Evolutionary conservation across 2,329 filamentous ascomycete species (phyloP).

Genomic region (Penicillium sp.): DNA sequence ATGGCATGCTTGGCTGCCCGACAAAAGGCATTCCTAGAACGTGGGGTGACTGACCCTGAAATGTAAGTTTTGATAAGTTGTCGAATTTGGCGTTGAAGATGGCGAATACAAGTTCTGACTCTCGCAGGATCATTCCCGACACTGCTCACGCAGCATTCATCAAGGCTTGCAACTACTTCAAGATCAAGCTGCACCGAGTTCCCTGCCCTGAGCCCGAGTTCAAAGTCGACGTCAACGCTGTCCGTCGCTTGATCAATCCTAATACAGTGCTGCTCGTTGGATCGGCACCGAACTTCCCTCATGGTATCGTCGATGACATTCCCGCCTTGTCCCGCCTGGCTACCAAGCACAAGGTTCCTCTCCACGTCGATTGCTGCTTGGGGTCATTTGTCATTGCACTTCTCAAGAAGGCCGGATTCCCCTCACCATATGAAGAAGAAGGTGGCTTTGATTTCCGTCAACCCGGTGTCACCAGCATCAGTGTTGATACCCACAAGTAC

Average conservation of each 20-base stretch:
- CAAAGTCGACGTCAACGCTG: conserved; percentile 72
- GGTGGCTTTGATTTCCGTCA: conserved; percentile 89
- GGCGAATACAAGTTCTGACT: too few species aligned
- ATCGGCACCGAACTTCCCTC: conserved; percentile 94
- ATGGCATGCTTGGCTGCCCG: conserved; percentile 90
- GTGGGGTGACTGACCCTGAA: conserved; percentile 84
- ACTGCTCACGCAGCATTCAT: conserved; percentile 95
- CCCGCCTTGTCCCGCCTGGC: conserved; percentile 76
- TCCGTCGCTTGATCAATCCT: conserved; percentile 80
- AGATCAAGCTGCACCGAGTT: conserved; percentile 88
- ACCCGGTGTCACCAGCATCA: conserved; percentile 90
- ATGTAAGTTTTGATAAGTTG: conserved; percentile 57
- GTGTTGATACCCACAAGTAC: conserved; percentile 97
- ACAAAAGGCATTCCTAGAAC: conserved; percentile 79
- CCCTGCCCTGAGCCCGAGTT: conserved; percentile 77
- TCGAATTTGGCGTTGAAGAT: neutral
- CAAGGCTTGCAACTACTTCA: conserved; percentile 93
- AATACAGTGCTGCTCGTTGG: conserved; percentile 93
- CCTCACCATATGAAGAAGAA: conserved; percentile 54
- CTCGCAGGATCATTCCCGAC: conserved; percentile 74
- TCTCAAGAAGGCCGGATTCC: conserved; percentile 85
- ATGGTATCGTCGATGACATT: conserved; percentile 97
- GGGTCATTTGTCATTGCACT: conserved; percentile 92
- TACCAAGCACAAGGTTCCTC: conserved; percentile 67
- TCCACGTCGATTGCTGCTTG: conserved; percentile 96